Evolutionary conservation across 225 moss, liverwort and hornwort genomes (phyloP), one percentile per base, ranked within the genome.

Genomic region (Ulota crispa): DNA sequence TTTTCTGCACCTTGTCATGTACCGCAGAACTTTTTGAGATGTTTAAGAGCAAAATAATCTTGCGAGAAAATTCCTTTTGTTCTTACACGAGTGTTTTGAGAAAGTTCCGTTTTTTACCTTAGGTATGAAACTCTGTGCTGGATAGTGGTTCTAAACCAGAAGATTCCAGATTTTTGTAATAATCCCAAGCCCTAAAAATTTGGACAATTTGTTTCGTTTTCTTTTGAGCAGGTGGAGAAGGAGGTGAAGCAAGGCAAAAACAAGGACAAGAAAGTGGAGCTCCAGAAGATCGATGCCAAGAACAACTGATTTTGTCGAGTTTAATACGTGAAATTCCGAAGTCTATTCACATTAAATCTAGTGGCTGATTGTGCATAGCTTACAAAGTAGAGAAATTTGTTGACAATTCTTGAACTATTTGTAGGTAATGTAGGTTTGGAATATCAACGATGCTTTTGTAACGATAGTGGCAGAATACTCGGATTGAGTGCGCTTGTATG

Each of bases 201-300:
- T 1, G 6, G 1, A 5, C 50, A 6, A 50, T 50, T 50, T 16
- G 0, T 1, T 18, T 18, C 4, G 50, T 16, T 50, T 50, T 50
- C 5, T 0, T 45, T 14, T 45, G 45, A 45, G 45, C 76, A 86
- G 54, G 85, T 90, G 41, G 90, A 90, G 81, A 56, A 21, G 0
- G 88, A 88, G 76, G 75, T 67, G 8, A 86, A 86, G 66, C 4
- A 82, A 60, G 88, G 90, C 23, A 77, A 90, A 77, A 86, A 86
- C 80, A 86, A 83, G 65, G 79, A 52, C 45, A 90, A 90, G 56
- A 59, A 86, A 13, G 90, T 90, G 39, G 80, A 90, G 73, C 24
- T 90, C 3, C 28, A 79, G 11, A 90, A 87, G 42, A 89, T 89
- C 1, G 78, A 89, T 1, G 30, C 89, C 27, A 70, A 63, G 7